phyloP scores from a whole-genome alignment of 2,329 filamentous ascomycete genomes.

The Gremmenia infestans region DNA sequence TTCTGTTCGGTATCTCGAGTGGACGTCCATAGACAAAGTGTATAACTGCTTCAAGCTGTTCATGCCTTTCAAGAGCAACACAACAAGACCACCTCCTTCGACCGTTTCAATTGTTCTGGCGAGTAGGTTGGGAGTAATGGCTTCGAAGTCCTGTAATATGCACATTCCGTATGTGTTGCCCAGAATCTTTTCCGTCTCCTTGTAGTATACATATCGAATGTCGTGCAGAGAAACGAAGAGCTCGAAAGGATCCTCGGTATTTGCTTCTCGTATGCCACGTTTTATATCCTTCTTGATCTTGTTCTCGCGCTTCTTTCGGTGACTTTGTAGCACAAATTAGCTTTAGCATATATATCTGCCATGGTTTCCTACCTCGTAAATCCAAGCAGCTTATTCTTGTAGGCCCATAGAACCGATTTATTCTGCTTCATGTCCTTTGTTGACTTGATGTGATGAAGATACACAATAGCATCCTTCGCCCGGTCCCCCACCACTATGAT shows the following conservation, averaged over 20 bases:
- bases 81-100: conserved; percentile 87
- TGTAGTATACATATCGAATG: conserved; percentile 99
- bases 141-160: conserved; percentile 96
- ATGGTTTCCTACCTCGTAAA: conserved; percentile 63
- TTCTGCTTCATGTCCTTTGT: conserved; percentile 87
- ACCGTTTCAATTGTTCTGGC: conserved; percentile 96
- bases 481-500: conserved; percentile 94
- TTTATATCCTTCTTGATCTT: conserved; percentile 99
- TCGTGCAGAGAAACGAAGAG: conserved; percentile 94
- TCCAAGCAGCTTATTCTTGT: conserved; percentile 94
- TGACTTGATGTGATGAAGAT: conserved; percentile 90
- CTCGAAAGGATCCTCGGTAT: conserved; percentile 93
- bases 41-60: conserved; percentile 95
- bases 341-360: conserved; percentile 6
- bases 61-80: conserved; percentile 93
- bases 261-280: conserved; percentile 84
- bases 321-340: conserved; percentile 44
- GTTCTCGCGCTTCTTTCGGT: conserved; percentile 94
- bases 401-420: conserved; percentile 96
- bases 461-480: conserved; percentile 93
- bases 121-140: conserved; percentile 92
- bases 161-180: conserved; percentile 99
- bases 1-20: conserved; percentile 93
- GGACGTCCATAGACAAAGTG: conserved; percentile 95
- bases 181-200: conserved; percentile 97